These are phyloP conservation scores for Podospora pseudocomata DNA, from an alignment of 495 filamentous ascomycete species.

Conservation along the genomic window DNA sequence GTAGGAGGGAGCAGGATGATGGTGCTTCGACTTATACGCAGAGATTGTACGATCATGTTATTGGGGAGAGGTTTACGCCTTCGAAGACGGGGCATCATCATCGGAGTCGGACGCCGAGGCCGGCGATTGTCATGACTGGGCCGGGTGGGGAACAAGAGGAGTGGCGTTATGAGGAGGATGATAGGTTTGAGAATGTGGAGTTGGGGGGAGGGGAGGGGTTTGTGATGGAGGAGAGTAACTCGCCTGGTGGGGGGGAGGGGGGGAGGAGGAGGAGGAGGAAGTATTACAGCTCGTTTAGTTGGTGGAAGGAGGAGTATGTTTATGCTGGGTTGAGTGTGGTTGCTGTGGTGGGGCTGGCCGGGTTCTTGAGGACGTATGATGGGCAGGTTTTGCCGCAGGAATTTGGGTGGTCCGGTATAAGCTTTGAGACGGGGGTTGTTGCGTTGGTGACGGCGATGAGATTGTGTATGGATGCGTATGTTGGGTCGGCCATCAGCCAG, in stretches of 20 bases:
- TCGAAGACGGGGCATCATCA: background rate
- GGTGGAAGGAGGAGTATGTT: constrained; percentile 37
- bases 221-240: background rate
- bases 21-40: background rate
- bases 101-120: background rate
- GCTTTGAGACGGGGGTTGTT: constrained; percentile 33
- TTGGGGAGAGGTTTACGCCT: background rate
- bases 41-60: background rate
- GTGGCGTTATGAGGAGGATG: background rate
- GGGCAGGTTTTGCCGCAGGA: constrained; percentile 27
- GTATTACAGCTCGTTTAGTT: constrained; percentile 22
- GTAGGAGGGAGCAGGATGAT: background rate
- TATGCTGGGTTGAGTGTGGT: constrained; percentile 31
- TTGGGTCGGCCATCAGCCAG: constrained; percentile 36
- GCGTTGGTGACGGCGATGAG: constrained; percentile 35
- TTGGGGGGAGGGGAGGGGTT: background rate
- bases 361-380: constrained; percentile 30
- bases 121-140: background rate
- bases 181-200: constrained; percentile 1
- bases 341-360: constrained; percentile 21
- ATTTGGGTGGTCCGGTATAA: constrained; percentile 22
- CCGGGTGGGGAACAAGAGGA: background rate
- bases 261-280: background rate
- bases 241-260: too few species aligned
- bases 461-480: constrained; percentile 32